Percentiles rank a stretch among this genome's conserved stretches.
Evolutionary conservation across 768 basidiomycete genomes (phyloP).

Genomic region (Tulasnella sp.): DNA sequence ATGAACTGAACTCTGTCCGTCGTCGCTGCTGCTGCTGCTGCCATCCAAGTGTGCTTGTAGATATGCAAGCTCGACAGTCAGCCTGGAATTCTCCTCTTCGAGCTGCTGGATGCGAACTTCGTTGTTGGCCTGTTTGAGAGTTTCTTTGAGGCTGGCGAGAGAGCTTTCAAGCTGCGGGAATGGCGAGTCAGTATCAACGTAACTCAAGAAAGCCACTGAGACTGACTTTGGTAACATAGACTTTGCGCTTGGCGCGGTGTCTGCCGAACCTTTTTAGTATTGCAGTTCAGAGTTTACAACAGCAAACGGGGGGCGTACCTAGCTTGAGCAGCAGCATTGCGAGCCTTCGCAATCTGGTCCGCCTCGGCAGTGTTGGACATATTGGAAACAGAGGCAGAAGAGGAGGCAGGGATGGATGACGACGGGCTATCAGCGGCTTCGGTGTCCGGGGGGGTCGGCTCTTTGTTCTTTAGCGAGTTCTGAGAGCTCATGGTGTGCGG

Average conservation of each 20-base stretch:
- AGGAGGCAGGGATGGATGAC: not conserved
- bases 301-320: not conserved
- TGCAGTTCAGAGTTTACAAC: not conserved
- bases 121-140: not conserved
- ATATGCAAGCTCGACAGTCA: not conserved
- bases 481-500: not conserved
- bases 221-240: conserved; percentile 7
- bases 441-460: not conserved
- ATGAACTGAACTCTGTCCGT: not conserved
- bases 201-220: not conserved
- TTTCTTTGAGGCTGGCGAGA: not conserved
- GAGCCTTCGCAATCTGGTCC: not conserved
- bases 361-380: not conserved
- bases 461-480: not conserved
- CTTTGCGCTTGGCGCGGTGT: conserved; percentile 12
- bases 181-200: not conserved
- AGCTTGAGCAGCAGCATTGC: conserved; percentile 12
- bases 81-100: not conserved
- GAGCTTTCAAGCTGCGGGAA: not conserved
- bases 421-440: not conserved
- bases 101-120: not conserved
- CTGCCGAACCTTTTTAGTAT: not conserved
- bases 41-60: conserved; percentile 1
- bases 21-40: not conserved
- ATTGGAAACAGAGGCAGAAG: not conserved